Evolutionary conservation across 2,329 filamentous ascomycete genomes (phyloP), one percentile per base, ranked within the genome.

Genomic region (Curvularia spicifera): DNA sequence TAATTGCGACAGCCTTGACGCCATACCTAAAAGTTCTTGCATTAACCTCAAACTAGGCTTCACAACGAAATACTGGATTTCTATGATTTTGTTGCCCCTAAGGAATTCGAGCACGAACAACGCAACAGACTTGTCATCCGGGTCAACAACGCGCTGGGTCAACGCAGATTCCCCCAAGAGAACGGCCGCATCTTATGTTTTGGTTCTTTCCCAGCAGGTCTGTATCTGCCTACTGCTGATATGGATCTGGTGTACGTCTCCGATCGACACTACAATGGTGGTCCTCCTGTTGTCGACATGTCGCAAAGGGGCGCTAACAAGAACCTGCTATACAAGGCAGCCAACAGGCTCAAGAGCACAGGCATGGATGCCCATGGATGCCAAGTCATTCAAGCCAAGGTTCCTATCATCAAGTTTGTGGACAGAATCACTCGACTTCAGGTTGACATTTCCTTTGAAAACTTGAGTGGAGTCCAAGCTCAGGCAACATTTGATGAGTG

Each of bases 361-460:
- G 78, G 82, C 2, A 80, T 96, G 18, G 48, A 43, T 18, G 85
- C 80, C 1, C 79, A 83, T 6, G 82, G 85, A 1, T 82, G 93
- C 66, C 51, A 60, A 33, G 83, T 89, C 33, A 91, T 99, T 65
- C 71, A 84, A 1, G 93, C 95, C 22, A 92, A 90, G 69, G 93
- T 99, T 2, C 95, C 95, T 0, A 86, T 99, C 53, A 86, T 98
- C 78, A 99, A 99, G 76, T 98, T 91, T 71, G 84, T 91, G 44
- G 95, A 99, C 71, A 83, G 80, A 53, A 70, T 84, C 52, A 97
- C 93, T 1, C 88, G 88, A 12, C 81, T 99, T 52, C 91, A 90
- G 66, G 90, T 98, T 12, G 95, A 99, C 73, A 85, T 99, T 12
- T 98, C 93, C 0, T 97, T 99, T 72, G 94, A 99, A 78, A 98